Evolutionary conservation across 805 yeast species (phyloP), one percentile per base, ranked within the genome.

Genomic region (Suhomyces xylopsoci): DNA sequence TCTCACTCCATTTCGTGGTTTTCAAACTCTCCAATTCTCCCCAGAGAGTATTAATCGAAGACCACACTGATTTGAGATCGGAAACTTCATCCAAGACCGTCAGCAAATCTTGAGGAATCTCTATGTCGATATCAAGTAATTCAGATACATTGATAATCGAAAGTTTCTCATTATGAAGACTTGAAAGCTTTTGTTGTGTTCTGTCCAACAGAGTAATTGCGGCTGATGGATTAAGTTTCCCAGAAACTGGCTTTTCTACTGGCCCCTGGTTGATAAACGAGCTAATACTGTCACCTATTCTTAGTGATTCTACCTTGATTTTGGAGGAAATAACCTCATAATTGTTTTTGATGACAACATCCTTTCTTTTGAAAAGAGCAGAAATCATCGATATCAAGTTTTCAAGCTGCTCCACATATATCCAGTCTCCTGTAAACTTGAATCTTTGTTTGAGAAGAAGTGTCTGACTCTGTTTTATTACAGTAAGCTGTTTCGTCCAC

Each of bases 61-160:
- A 60, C 96, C 96, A 89, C 1, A 87, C 90, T 1, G 77, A 61
- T 52, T 74, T 79, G 36, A 85, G 73, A 46, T 85, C 88, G 0
- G 58, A 52, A 1, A 88, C 67, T 55, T 88, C 94, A 3, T 73
- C 78, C 0, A 63, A 20, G 2, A 78, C 59, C 0, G 60, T 59
- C 0, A 58, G 55, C 0, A 83, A 55, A 14, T 67, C 67, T 5
- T 58, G 65, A 14, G 56, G 52, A 0, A 65, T 49, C 0, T 56
- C 56, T 1, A 77, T 50, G 0, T 76, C 70, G 74, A 58, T 20
- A 64, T 69, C 25, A 77, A 67, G 15, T 69, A 57, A 8, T 40
- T 52, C 3, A 67, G 72, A 55, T 1, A 69, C 63, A 24, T 55
- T 54, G 1, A 43, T 14, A 15, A 59, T 52, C 1, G 83, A 51